These are phyloP conservation scores for Pterulicium gracile DNA, from an alignment of 1,284 basidiomycete species.

Conservation along the genomic window DNA sequence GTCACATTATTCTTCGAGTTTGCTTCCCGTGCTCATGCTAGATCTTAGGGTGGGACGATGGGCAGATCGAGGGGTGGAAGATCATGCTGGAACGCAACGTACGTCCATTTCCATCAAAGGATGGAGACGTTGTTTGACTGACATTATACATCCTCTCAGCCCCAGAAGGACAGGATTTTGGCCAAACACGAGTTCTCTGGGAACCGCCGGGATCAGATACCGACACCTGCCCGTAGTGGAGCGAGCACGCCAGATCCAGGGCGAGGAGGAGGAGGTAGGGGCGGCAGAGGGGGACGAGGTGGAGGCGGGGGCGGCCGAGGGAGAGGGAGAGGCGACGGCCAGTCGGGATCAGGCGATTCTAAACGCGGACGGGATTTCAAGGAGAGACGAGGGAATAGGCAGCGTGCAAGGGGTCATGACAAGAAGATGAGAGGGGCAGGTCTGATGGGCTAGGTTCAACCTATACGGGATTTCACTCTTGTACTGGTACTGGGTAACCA, in stretches of 20 bases:
- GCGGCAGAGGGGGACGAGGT: conserved; percentile 21
- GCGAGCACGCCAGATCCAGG: conserved; percentile 12
- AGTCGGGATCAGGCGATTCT: conserved; percentile 37
- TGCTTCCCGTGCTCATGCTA: too few relatives aligned
- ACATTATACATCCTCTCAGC: too few relatives aligned
- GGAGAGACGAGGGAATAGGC: conserved; percentile 47
- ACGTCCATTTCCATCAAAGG: conserved; percentile 18
- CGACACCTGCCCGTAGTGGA: conserved; percentile 11
- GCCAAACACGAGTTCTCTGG: conserved; percentile 67
- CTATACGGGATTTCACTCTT: too few relatives aligned
- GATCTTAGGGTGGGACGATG: conserved; percentile 53
- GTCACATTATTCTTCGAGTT: conserved; percentile 6
- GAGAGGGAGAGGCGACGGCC: conserved; percentile 18
- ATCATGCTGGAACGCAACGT: conserved; percentile 83
- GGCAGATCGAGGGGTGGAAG: conserved; percentile 82
- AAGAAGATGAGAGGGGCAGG: conserved; percentile 62
- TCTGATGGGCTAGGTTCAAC: too few relatives aligned
- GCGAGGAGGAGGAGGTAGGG: conserved; percentile 18
- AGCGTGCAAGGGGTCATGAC: conserved; percentile 62
- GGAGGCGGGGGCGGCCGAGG: conserved; percentile 20
- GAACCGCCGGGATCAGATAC: conserved; percentile 33
- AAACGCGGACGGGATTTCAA: conserved; percentile 61
- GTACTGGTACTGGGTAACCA: too few relatives aligned
- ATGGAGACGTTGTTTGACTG: too few relatives aligned
- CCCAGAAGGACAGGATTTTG: conserved; percentile 62